Conservation (phyloP, 2,329 filamentous ascomycete genomes). For the Diaporthe citrichinensis region DNA sequence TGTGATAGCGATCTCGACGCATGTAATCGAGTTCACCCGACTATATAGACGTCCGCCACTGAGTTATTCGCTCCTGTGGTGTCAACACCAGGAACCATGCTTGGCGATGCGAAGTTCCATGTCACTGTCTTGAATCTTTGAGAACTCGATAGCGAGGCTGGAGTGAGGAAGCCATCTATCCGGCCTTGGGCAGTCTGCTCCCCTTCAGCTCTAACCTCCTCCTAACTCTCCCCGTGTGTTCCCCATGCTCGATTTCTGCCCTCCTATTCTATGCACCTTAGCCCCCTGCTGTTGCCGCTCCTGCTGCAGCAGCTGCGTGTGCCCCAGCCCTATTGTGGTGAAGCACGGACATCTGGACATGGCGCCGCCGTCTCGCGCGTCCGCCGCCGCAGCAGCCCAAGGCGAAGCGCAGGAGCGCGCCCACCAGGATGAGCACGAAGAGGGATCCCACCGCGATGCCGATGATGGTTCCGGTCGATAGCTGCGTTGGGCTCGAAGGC, state of each 20-base stretch:
- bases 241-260: neutral
- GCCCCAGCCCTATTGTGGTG: neutral
- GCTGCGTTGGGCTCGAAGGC: neutral
- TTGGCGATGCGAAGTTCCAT: too few relatives aligned
- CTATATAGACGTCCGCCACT: too few relatives aligned
- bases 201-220: neutral
- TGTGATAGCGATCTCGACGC: too few relatives aligned
- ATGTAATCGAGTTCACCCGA: too few relatives aligned
- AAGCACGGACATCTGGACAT: neutral
- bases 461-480: neutral
- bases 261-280: neutral
- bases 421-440: neutral
- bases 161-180: too few relatives aligned
- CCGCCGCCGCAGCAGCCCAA: neutral
- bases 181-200: too few relatives aligned
- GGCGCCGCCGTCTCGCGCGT: neutral
- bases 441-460: neutral
- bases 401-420: neutral
- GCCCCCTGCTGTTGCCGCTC: neutral
- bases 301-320: neutral
- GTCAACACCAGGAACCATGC: too few relatives aligned
- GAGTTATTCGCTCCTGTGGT: too few relatives aligned
- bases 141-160: too few relatives aligned
- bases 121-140: too few relatives aligned
- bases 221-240: rapidly evolving